A percentile compares a stretch with the other conserved stretches of the same genome.
These are phyloP conservation scores for Sphaerosporella brunnea DNA, from an alignment of 495 filamentous ascomycete species.

Conservation along the genomic window DNA sequence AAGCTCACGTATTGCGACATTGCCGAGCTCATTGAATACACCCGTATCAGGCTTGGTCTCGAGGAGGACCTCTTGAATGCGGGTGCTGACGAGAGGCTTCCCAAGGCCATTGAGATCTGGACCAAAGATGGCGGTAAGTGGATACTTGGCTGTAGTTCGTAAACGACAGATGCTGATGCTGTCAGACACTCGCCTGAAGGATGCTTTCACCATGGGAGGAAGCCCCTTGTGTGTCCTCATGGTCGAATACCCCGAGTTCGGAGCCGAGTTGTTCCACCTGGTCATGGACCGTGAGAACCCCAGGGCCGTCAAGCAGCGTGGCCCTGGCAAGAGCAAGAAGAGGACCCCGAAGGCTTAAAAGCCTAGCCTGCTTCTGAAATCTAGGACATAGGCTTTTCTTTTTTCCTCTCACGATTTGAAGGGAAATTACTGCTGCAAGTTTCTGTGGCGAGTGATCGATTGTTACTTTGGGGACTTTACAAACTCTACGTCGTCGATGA, in stretches of 20 bases:
- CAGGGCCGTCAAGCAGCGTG: too few species aligned
- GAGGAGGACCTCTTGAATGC: background rate
- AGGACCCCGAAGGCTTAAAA: too few species aligned
- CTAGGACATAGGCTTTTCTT: too few species aligned
- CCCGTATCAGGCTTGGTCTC: background rate
- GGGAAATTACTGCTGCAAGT: too few species aligned
- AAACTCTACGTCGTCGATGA: too few species aligned
- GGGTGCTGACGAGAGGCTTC: background rate
- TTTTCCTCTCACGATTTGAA: too few species aligned
- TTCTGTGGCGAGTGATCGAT: too few species aligned
- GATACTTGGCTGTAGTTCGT: background rate
- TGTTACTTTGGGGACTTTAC: too few species aligned
- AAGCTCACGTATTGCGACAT: background rate
- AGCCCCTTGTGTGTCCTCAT: background rate
- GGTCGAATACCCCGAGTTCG: background rate
- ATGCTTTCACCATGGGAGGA: background rate
- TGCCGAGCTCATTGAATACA: background rate
- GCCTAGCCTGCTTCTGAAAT: too few species aligned
- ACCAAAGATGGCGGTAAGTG: background rate
- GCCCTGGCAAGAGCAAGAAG: too few species aligned
- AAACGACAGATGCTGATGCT: background rate
- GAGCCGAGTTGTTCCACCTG: background rate
- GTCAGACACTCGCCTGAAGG: background rate
- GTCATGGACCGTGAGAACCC: too few species aligned
- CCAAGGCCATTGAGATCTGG: background rate